phyloP scores from a whole-genome alignment of 495 filamentous ascomycete species.

The Terfezia claveryi region DNA sequence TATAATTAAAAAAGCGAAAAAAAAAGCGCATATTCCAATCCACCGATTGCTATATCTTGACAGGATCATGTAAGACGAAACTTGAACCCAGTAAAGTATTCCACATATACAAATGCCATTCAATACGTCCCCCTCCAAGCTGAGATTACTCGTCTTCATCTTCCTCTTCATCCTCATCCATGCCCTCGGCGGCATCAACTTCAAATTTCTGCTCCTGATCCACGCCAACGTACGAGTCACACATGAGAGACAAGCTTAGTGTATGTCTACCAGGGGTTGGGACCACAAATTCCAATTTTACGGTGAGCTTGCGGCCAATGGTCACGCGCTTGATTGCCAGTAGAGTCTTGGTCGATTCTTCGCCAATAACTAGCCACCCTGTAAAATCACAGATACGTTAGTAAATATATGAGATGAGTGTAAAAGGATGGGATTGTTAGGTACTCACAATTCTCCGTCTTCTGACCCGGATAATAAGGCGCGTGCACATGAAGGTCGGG shows the following conservation, averaged over 20 bases:
- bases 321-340: slow-evolving; percentile 89
- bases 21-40: too few species aligned
- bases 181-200: slow-evolving; percentile 50
- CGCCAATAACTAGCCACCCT: slow-evolving; percentile 80
- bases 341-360: slow-evolving; percentile 64
- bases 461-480: slow-evolving; percentile 77
- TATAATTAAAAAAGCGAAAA: too few species aligned
- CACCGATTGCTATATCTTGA: too few species aligned
- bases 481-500: slow-evolving; percentile 74
- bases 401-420: too few species aligned
- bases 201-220: slow-evolving; percentile 85
- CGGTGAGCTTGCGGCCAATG: slow-evolving; percentile 51
- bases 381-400: not conserved
- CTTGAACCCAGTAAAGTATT: too few species aligned
- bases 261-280: slow-evolving; percentile 68
- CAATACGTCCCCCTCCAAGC: slow-evolving; percentile 4
- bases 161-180: slow-evolving; percentile 84
- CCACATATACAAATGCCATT: too few species aligned
- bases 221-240: slow-evolving; percentile 91
- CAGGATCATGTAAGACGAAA: too few species aligned
- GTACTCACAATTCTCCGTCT: slow-evolving; percentile 61
- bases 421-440: too few species aligned
- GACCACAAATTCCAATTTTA: slow-evolving; percentile 70
- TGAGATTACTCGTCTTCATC: slow-evolving; percentile 40
- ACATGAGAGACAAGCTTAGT: slow-evolving; percentile 83